Percentiles rank a stretch among this genome's conserved stretches.
phyloP scores from a whole-genome alignment of 2,329 filamentous ascomycete species.

The Herpotrichia juniperi region DNA sequence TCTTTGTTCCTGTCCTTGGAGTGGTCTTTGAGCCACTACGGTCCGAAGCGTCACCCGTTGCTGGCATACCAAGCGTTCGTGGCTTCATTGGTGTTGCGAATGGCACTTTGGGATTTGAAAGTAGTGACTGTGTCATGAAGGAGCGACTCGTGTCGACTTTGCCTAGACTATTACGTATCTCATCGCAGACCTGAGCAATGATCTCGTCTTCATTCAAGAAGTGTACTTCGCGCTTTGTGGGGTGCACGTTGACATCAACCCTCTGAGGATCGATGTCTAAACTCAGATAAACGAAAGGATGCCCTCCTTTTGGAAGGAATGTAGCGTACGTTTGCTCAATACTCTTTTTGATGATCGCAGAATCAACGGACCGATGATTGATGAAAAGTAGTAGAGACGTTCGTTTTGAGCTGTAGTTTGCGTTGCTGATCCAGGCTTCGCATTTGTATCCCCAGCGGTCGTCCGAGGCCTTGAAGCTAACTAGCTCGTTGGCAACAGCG shows the following conservation, averaged over 20 bases:
- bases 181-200: conserved; percentile 80
- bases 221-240: conserved; percentile 95
- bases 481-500: conserved; percentile 83
- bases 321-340: conserved; percentile 87
- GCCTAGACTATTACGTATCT: conserved; percentile 78
- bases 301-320: conserved; percentile 91
- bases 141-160: conserved; percentile 92
- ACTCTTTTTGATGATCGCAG: conserved; percentile 82
- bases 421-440: conserved; percentile 83
- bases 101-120: conserved; percentile 53
- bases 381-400: conserved; percentile 91
- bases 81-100: conserved; percentile 49
- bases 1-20: conserved; percentile 33
- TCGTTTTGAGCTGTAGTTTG: conserved; percentile 92
- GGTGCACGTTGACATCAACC: conserved; percentile 97
- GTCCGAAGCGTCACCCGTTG: conserved; percentile 27
- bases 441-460: conserved; percentile 83
- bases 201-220: conserved; percentile 98
- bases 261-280: conserved; percentile 90
- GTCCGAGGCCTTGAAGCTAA: conserved; percentile 75
- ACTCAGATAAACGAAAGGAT: conserved; percentile 91
- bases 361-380: conserved; percentile 94
- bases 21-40: conserved; percentile 38
- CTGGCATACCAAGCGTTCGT: conserved; percentile 29
- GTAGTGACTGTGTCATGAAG: conserved; percentile 90